Percentiles rank a stretch among this genome's conserved stretches.
These are phyloP conservation scores for Laburnicola sp. DNA, from an alignment of 2,329 filamentous ascomycete genomes.

Conservation along the genomic window DNA sequence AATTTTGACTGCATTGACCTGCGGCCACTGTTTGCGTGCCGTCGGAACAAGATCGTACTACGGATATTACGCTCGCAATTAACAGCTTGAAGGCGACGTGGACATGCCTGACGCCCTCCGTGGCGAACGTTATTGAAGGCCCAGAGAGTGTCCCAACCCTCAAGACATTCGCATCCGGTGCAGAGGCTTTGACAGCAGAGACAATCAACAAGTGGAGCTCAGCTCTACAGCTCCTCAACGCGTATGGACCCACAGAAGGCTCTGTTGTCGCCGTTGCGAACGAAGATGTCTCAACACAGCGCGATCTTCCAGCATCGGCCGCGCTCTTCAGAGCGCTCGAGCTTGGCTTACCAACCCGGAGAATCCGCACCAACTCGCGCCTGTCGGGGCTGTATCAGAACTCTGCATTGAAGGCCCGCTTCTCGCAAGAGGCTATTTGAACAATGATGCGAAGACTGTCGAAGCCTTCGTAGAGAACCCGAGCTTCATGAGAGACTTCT, in stretches of 20 bases:
- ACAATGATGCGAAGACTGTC: constrained; percentile 29
- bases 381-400: constrained; percentile 36
- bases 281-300: constrained; percentile 23
- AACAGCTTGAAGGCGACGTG: constrained; percentile 33
- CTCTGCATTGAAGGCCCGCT: constrained; percentile 38
- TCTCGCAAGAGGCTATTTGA: constrained; percentile 38
- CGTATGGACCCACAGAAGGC: constrained; percentile 36
- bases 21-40: constrained; percentile 42
- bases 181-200: constrained; percentile 31
- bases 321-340: constrained; percentile 24
- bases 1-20: constrained; percentile 36
- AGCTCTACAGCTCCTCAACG: constrained; percentile 32
- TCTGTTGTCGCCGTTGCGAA: constrained; percentile 34
- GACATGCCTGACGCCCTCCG: constrained; percentile 41
- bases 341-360: constrained; percentile 35
- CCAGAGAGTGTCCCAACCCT: constrained; percentile 44
- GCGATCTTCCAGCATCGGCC: constrained; percentile 32
- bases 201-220: constrained; percentile 32
- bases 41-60: constrained; percentile 47
- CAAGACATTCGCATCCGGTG: constrained; percentile 41
- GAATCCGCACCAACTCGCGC: constrained; percentile 33
- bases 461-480: constrained; percentile 33
- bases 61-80: constrained; percentile 47
- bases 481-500: constrained; percentile 25
- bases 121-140: constrained; percentile 39